phyloP scores from a whole-genome alignment of 768 basidiomycete species.

The Xerocomus potaroensis region DNA sequence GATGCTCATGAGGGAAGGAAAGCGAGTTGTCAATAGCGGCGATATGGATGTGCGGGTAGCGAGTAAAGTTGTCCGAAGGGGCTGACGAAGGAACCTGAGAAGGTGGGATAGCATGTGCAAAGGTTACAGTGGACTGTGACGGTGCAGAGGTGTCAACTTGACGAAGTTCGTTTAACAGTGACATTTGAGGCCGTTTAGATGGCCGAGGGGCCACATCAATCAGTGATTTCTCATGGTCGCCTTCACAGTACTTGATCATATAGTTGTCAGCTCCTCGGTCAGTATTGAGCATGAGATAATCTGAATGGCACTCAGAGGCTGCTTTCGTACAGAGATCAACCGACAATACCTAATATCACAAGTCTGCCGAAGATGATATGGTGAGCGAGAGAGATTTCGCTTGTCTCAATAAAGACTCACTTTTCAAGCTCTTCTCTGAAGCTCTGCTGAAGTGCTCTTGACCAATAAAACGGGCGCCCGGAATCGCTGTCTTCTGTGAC shows the following conservation, averaged over 20 bases:
- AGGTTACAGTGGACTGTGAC: constrained; percentile 38
- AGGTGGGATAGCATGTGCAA: constrained; percentile 36
- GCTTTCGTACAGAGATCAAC: not conserved
- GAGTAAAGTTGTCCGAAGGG: constrained; percentile 41
- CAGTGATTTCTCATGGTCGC: constrained; percentile 69
- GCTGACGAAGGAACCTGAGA: constrained; percentile 34
- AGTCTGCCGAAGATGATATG: constrained; percentile 43
- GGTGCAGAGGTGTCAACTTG: constrained; percentile 37
- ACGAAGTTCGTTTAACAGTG: constrained; percentile 67
- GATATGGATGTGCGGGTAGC: constrained; percentile 80
- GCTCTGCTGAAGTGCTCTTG: constrained; percentile 66
- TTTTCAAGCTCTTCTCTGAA: constrained; percentile 89
- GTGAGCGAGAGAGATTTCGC: constrained; percentile 7
- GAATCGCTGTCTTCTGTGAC: constrained; percentile 53
- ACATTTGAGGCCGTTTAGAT: constrained; percentile 62
- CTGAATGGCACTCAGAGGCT: constrained; percentile 33
- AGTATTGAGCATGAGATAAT: constrained; percentile 91
- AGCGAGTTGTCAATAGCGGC: constrained; percentile 93
- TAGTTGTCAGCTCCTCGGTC: constrained; percentile 85
- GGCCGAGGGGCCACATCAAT: constrained; percentile 78
- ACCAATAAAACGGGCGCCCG: constrained; percentile 78
- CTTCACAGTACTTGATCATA: constrained; percentile 90
- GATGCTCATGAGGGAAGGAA: constrained; percentile 89
- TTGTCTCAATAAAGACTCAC: constrained; percentile 36
- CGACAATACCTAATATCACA: constrained; percentile 67